Conservation (phyloP, 495 filamentous ascomycete species). For the Aspergillus heteromorphus region DNA sequence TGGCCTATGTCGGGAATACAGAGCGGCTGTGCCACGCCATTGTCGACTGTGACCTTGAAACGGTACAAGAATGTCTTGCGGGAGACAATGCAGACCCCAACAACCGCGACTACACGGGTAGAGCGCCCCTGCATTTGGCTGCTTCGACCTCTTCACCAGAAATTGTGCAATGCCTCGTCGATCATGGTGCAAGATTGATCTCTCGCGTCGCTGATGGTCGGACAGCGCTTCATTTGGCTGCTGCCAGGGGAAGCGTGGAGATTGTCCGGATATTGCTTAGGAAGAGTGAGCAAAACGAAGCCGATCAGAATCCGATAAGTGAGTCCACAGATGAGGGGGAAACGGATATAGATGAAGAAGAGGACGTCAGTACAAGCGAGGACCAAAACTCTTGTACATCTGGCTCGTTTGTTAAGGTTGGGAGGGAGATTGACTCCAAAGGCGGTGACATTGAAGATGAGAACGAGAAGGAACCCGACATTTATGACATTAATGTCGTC, state of each 20-base stretch:
- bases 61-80: slow-evolving; percentile 62
- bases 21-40: slow-evolving; percentile 70
- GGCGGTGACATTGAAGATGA: slow-evolving; percentile 40
- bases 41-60: slow-evolving; percentile 58
- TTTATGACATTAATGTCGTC: slow-evolving; percentile 68
- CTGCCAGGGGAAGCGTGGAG: slow-evolving; percentile 57
- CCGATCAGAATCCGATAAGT: slow-evolving; percentile 55
- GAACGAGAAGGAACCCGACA: slow-evolving; percentile 62
- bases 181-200: slow-evolving; percentile 64
- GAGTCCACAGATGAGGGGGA: slow-evolving; percentile 41
- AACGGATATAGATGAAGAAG: slow-evolving; percentile 34
- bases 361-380: slow-evolving; percentile 19
- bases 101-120: slow-evolving; percentile 68
- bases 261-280: slow-evolving; percentile 65
- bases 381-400: slow-evolving; percentile 37
- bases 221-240: slow-evolving; percentile 74
- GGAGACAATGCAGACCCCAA: slow-evolving; percentile 58
- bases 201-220: slow-evolving; percentile 70
- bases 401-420: slow-evolving; percentile 64
- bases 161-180: slow-evolving; percentile 65
- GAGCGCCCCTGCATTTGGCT: slow-evolving; percentile 74
- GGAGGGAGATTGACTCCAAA: slow-evolving; percentile 22
- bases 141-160: slow-evolving; percentile 59
- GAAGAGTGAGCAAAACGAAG: slow-evolving; percentile 66
- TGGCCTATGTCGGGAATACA: slow-evolving; percentile 70